Evolutionary conservation across 208 protist species (phyloP), one percentile per base, ranked within the genome.

Genomic region (Acanthamoeba comandoni): DNA sequence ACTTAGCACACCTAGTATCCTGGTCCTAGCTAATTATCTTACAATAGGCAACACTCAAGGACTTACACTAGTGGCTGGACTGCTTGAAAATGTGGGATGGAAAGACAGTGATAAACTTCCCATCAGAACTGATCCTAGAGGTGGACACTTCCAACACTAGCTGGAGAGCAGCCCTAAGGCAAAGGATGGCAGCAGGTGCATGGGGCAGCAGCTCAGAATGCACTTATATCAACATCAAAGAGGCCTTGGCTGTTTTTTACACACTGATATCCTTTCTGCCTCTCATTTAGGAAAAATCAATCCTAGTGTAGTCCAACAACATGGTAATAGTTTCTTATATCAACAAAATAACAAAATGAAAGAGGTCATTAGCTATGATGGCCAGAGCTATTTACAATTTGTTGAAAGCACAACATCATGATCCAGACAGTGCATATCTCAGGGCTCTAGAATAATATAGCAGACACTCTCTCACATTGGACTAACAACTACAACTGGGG

Each of bases 361-460:
- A n/a, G n/a, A n/a, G n/a, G n/a, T n/a, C n/a, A n/a, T n/a, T n/a
- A n/a, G n/a, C n/a, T n/a, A n/a, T n/a, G n/a, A n/a, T n/a, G n/a
- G n/a, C n/a, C n/a, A n/a, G n/a, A n/a, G n/a, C n/a, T n/a, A 67
- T 67, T 13, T 26, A 67, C 58, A 67, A 67, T 67, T 9, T 67
- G 58, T 13, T 67, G 58, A 26, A 8, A n/a, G 0, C 13, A 12
- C 11, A 17, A 17, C 58, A 67, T 26, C 9, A 13, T 8, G 3
- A 17, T 67, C 58, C 12, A 2, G 3, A 26, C 58, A 0, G 7
- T 26, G 13, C 58, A 67, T 26, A 7, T 67, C 0, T 26, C 5
- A 26, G 0, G 58, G 24, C 58, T 67, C 24, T 35, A 9, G 11
- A 67, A 67, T 26, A 9, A 7, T 0, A 67, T 26, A 9, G 58